Percentiles rank a stretch among this genome's conserved stretches.
Evolutionary conservation across 2,329 filamentous ascomycete species (phyloP).

Genomic region (Fusarium fujikuroi): DNA sequence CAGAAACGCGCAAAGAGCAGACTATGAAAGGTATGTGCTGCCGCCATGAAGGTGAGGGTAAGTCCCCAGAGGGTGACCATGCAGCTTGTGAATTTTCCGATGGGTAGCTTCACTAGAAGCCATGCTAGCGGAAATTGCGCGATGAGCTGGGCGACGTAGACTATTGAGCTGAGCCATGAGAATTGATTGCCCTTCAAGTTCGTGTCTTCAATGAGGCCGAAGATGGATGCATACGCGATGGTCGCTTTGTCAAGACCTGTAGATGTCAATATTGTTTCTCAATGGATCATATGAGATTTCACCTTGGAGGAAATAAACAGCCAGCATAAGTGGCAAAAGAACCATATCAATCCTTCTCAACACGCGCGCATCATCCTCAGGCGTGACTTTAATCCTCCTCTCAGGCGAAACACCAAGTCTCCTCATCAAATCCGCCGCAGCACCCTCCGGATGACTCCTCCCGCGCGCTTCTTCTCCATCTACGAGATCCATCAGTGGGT

Average conservation of each 20-base stretch:
- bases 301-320: slow-evolving; percentile 36
- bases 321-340: slow-evolving; percentile 36
- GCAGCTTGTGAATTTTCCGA: slow-evolving; percentile 62
- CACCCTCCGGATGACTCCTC: background rate
- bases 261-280: rapidly evolving
- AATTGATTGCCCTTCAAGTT: slow-evolving; percentile 64
- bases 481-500: slow-evolving; percentile 15
- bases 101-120: slow-evolving; percentile 64
- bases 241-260: slow-evolving; percentile 45
- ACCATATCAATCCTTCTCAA: slow-evolving; percentile 29
- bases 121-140: slow-evolving; percentile 66
- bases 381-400: slow-evolving; percentile 31
- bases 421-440: slow-evolving; percentile 13
- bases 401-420: slow-evolving; percentile 27
- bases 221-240: slow-evolving; percentile 72
- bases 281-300: rapidly evolving
- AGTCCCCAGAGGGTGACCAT: slow-evolving; percentile 65
- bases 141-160: slow-evolving; percentile 49
- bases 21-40: slow-evolving; percentile 59
- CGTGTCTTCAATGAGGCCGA: slow-evolving; percentile 66
- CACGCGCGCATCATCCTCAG: slow-evolving; percentile 36
- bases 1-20: slow-evolving; percentile 58
- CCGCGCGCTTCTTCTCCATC: slow-evolving; percentile 12
- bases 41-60: slow-evolving; percentile 62
- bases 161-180: slow-evolving; percentile 67